These are phyloP conservation scores for Moricandia moricandioides DNA, from an alignment of 345 rosid genomes.

Conservation along the genomic window DNA sequence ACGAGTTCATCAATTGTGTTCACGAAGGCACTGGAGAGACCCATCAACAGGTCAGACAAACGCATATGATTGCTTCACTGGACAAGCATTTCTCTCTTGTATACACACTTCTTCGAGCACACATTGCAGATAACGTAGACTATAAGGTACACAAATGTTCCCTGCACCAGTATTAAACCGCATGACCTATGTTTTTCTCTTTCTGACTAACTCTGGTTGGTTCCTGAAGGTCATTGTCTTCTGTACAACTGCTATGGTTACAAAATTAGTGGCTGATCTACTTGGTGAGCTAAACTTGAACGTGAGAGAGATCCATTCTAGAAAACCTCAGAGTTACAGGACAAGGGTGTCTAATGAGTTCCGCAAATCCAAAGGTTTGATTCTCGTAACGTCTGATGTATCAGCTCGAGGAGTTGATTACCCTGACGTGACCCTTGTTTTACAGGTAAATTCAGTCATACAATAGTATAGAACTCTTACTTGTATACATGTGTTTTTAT, in stretches of 20 bases:
- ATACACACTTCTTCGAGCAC: conserved; percentile 69
- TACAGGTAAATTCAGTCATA: conserved; percentile 57
- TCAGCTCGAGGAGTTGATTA: conserved; percentile 99
- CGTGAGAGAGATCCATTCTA: conserved; percentile 92
- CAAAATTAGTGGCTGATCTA: conserved; percentile 70
- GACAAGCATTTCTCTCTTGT: conserved; percentile 71
- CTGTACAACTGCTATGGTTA: conserved; percentile 97
- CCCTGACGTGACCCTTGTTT: conserved; percentile 93
- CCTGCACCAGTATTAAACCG: not conserved
- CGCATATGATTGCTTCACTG: conserved; percentile 67
- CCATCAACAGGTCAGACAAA: conserved; percentile 81
- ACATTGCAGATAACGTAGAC: conserved; percentile 67
- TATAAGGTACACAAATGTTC: conserved; percentile 59
- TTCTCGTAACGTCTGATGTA: conserved; percentile 95
- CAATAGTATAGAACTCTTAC: not conserved
- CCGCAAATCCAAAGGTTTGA: conserved; percentile 89
- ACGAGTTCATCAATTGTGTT: conserved; percentile 83
- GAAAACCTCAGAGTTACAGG: conserved; percentile 91
- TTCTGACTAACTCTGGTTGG: not conserved
- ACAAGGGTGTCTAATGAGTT: conserved; percentile 88
- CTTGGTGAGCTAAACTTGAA: conserved; percentile 73
- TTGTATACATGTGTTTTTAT: not conserved
- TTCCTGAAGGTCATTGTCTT: conserved; percentile 75
- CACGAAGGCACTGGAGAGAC: conserved; percentile 88
- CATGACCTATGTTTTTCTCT: not conserved